These are phyloP conservation scores for Pseudogymnoascus sp. DNA, from an alignment of 2,329 filamentous ascomycete species.

Conservation along the genomic window DNA sequence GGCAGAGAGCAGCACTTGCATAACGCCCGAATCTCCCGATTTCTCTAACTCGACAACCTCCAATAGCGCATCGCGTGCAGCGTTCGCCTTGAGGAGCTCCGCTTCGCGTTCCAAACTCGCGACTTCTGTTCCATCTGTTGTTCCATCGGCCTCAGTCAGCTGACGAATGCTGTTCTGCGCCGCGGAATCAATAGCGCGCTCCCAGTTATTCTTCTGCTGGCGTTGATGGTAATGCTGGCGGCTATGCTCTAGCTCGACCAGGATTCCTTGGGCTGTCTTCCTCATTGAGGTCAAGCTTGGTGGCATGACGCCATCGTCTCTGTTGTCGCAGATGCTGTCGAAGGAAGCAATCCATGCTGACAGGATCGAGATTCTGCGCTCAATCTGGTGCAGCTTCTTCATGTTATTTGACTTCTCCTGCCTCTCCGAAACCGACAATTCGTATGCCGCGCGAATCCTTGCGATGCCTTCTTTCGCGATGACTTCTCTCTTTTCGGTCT, in stretches of 20 bases:
- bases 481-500: slow-evolving; percentile 73
- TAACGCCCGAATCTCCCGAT: slow-evolving; percentile 64
- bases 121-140: slow-evolving; percentile 60
- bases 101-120: slow-evolving; percentile 71
- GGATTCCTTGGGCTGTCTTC: slow-evolving; percentile 80
- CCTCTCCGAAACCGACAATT: slow-evolving; percentile 69
- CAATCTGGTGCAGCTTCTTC: slow-evolving; percentile 74
- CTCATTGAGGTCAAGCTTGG: slow-evolving; percentile 66
- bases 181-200: slow-evolving; percentile 78
- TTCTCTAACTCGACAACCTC: slow-evolving; percentile 81
- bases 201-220: slow-evolving; percentile 76
- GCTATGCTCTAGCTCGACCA: slow-evolving; percentile 83
- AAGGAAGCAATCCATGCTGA: slow-evolving; percentile 91
- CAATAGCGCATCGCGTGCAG: slow-evolving; percentile 69
- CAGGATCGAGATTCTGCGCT: slow-evolving; percentile 78
- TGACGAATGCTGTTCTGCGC: slow-evolving; percentile 78
- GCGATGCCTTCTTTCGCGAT: slow-evolving; percentile 70
- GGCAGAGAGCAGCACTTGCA: slow-evolving; percentile 78
- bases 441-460: slow-evolving; percentile 75
- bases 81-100: slow-evolving; percentile 76
- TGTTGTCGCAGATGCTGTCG: slow-evolving; percentile 68
- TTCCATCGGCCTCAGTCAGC: slow-evolving; percentile 62
- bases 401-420: slow-evolving; percentile 72
- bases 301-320: slow-evolving; percentile 59
- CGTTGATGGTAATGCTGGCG: slow-evolving; percentile 85